Conservation (phyloP, 148 eudicot species). For the Rhododendron ferrugineum region DNA sequence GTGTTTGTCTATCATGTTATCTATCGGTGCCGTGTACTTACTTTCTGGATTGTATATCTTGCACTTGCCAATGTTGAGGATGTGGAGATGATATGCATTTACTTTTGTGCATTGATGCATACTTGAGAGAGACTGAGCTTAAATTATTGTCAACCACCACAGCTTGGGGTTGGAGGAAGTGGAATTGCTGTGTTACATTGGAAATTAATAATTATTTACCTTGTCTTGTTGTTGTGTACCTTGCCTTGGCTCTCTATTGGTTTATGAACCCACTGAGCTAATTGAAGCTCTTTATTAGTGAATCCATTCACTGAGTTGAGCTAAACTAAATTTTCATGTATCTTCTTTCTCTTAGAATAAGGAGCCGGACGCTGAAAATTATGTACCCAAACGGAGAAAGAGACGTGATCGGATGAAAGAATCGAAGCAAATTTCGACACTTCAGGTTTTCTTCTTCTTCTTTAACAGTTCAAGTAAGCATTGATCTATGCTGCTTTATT, state of each 20-base stretch:
- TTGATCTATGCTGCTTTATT: background rate
- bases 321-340: background rate
- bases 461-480: background rate
- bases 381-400: conserved; percentile 54
- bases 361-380: conserved; percentile 36
- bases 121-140: background rate
- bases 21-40: background rate
- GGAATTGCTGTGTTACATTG: background rate
- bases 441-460: conserved; percentile 42
- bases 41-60: background rate
- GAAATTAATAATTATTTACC: background rate
- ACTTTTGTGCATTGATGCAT: background rate
- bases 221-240: background rate
- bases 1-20: background rate
- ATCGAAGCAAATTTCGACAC: conserved; percentile 39
- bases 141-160: background rate
- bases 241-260: background rate
- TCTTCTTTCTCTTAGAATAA: conserved; percentile 34
- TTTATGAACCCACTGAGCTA: background rate
- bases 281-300: background rate
- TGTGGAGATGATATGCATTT: background rate
- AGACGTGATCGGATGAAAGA: conserved; percentile 50
- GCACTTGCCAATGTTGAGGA: background rate
- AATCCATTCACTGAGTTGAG: background rate
- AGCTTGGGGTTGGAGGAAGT: background rate